Base-by-base conservation (phyloP, 169 alveolate genomes). In the Theileria orientalis region DNA sequence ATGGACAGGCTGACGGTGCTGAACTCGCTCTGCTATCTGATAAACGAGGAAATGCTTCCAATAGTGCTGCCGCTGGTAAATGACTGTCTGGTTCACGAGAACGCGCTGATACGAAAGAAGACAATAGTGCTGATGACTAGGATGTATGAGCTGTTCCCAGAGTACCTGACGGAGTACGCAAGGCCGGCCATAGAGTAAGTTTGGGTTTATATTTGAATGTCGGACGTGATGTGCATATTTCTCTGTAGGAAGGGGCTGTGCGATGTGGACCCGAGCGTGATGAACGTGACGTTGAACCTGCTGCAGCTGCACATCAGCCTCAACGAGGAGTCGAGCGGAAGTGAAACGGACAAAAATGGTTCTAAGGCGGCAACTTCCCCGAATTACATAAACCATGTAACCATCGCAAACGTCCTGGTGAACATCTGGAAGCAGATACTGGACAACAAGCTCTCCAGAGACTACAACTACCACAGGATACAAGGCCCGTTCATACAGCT, bases 401-500 rank as follows among this genome's bases (percentile, higher is more conserved):
- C n/a, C 2, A 80, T 93, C 30, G 94, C 93, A 30, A 87, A 93
- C 8, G 87, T 94, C 46, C 90, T 96, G 83, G 95, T 95, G 42
- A 91, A 94, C 33, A 96, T 96, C 25, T 84, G 95, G 78, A 95
- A 94, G 74, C 96, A 95, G 91, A 91, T 96, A 23, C 88, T 94
- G 57, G 98, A 94, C 52, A 96, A 94, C 68, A 91, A 94, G 74
- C 87, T 96, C 46, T 95, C 97, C 30, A 87, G 91, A 64, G 97
- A 94, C 51, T 96, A 90, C 79, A 97, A 96, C 71, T 96, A 96
- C 85, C 98, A 95, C 74, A 84, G 97, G 68, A 90, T 95, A 61
- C 98, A 98, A 19, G 99, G 98, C 21, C 99, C 99, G 33, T 96
- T 98, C 98, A 92, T 94, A 60, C 96, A 96, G 84, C 94, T 95